These are phyloP conservation scores for Phtheirospermum japonicum DNA, from an alignment of 257 asterid genomes.

Conservation along the genomic window DNA sequence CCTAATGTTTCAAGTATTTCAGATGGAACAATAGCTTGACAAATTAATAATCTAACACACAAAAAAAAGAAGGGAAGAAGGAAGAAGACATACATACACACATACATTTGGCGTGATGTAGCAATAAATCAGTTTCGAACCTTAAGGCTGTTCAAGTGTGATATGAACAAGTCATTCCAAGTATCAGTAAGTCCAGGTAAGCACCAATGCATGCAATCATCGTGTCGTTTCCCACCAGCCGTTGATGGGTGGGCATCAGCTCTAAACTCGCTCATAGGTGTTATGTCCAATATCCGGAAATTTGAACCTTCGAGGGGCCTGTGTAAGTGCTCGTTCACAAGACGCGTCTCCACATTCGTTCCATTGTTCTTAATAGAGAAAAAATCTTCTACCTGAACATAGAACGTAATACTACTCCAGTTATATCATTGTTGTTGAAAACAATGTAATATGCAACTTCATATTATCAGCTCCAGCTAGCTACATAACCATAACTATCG, in stretches of 20 bases:
- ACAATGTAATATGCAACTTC: neutral
- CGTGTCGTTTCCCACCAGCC: slow-evolving; percentile 81
- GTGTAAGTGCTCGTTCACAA: slow-evolving; percentile 69
- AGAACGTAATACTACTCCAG: neutral
- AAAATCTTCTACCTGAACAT: slow-evolving; percentile 65
- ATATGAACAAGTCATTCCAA: slow-evolving; percentile 80
- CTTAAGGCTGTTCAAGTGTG: slow-evolving; percentile 43
- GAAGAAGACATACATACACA: too few relatives aligned
- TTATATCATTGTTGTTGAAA: neutral
- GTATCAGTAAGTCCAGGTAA: slow-evolving; percentile 90
- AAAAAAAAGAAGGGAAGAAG: too few relatives aligned
- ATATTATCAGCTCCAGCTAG: neutral
- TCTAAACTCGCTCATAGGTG: slow-evolving; percentile 72
- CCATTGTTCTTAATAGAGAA: slow-evolving; percentile 62
- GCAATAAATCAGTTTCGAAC: neutral
- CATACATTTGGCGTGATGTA: too few relatives aligned
- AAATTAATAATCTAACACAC: too few relatives aligned
- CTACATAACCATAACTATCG: neutral
- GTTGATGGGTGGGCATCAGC: slow-evolving; percentile 91
- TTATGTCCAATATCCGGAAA: slow-evolving; percentile 62
- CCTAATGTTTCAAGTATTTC: too few relatives aligned
- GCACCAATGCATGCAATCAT: slow-evolving; percentile 99
- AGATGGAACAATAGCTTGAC: too few relatives aligned
- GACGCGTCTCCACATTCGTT: slow-evolving; percentile 83
- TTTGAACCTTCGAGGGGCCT: slow-evolving; percentile 52